phyloP scores from a whole-genome alignment of 352 stramenopile species.

The Aphanomyces astaci region DNA sequence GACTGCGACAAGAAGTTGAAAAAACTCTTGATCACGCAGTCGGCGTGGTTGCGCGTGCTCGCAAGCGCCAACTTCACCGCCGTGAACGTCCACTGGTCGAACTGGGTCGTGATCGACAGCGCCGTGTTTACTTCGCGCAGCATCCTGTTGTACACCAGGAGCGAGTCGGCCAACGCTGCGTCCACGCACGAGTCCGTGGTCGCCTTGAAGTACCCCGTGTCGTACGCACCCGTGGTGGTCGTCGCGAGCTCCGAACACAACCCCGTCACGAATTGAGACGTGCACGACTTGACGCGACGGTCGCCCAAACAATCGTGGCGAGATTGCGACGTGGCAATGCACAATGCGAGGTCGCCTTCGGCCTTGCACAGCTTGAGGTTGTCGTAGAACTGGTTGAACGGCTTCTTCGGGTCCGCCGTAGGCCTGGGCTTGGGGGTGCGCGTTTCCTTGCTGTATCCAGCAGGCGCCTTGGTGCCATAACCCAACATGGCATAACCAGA shows the following conservation, averaged over 20 bases:
- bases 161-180: constrained; percentile 1
- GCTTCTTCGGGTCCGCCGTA: background rate
- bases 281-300: background rate
- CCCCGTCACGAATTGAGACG: background rate
- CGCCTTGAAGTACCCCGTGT: background rate
- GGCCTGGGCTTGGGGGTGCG: background rate
- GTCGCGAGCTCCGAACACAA: background rate
- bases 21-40: constrained; percentile 11
- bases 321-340: background rate
- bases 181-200: background rate
- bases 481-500: background rate
- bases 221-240: background rate
- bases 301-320: background rate
- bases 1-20: background rate
- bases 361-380: constrained; percentile 2
- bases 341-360: background rate
- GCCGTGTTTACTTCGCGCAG: background rate
- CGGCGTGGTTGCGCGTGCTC: constrained; percentile 12
- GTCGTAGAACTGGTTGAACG: background rate
- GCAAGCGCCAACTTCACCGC: background rate
- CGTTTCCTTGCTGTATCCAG: background rate
- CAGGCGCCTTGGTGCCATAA: background rate
- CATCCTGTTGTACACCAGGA: background rate
- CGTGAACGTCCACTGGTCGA: background rate
- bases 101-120: background rate